Evolutionary conservation across 345 rosid genomes (phyloP), one percentile per base, ranked within the genome.

Genomic region (Gossypium raimondii): DNA sequence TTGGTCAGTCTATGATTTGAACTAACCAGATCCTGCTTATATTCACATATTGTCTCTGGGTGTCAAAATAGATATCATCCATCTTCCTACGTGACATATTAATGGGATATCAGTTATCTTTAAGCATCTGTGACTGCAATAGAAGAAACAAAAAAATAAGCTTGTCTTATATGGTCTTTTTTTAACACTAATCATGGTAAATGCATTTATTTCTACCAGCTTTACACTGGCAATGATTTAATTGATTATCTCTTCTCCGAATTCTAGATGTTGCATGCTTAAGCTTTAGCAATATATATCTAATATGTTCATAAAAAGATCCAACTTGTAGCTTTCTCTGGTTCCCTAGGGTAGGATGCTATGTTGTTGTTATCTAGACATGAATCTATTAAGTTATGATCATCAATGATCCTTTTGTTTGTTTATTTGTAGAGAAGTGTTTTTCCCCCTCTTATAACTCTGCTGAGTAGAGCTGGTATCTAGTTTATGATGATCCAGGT

Each of bases 401-500:
- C 2, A 16, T 64, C 2, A 41, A 38, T 34, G 47, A 62, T 17
- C 8, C 11, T 63, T 64, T 27, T 38, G n/a, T 45, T n/a, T 38
- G 9, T 38, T 41, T 57, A 57, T n/a, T 9, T 38, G 38, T 17
- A 38, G 12, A 64, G 68, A 9, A 64, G 1, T 17, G 16, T 10
- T n/a, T 22, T 5, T 0, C 53, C 45, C 16, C 52, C 11, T 14
- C 64, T 18, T 66, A 17, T 65, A 60, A n/a, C 13, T 70, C 64
- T 81, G 57, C 52, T 25, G 72, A 44, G 47, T 78, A 59, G 24
- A 69, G 22, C 61, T 65, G 17, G 64, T 56, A 18, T 60, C 11
- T 58, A 74, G 75, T 45, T 34, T 78, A 24, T 79, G 76, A 68
- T 82, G 64, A 75, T 77, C 34, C 81, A 93, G 98, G 97, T 84